These are phyloP conservation scores for Chlorella variabilis DNA, from an alignment of 163 green algal genomes.

Conservation along the genomic window DNA sequence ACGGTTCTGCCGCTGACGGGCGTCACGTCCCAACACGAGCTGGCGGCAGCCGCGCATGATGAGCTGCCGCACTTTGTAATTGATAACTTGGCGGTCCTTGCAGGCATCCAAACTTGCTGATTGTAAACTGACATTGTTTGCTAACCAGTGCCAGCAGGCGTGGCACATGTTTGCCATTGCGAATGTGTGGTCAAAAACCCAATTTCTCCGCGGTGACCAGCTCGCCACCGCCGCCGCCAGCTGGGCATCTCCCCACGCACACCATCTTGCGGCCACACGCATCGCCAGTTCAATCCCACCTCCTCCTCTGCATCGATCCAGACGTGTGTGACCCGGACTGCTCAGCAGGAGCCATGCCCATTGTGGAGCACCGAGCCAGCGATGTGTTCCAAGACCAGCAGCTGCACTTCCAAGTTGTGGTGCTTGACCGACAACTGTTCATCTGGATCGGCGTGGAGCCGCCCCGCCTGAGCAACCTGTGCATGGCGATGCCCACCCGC, in stretches of 20 bases:
- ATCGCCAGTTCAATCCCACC: no score
- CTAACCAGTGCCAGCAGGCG: no score
- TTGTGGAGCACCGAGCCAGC: background rate
- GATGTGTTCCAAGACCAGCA: constrained; percentile 29
- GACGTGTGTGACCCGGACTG: no score
- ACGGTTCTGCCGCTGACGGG: constrained; percentile 72
- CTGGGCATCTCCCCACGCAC: no score
- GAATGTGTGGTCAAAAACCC: no score
- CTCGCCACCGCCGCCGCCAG: no score
- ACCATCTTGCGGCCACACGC: no score
- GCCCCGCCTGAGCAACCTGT: constrained; percentile 28
- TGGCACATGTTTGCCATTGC: no score
- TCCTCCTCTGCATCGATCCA: no score
- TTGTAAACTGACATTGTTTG: no score
- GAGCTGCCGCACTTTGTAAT: constrained; percentile 46
- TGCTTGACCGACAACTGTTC: constrained; percentile 39
- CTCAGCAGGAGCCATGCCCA: no score
- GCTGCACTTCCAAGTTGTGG: constrained; percentile 50
- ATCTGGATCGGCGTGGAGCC: constrained; percentile 34
- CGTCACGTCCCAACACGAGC: constrained; percentile 43
- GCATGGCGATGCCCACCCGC: constrained; percentile 27
- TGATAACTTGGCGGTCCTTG: constrained; percentile 36
- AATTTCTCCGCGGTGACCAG: no score
- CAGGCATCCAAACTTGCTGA: constrained; percentile 7
- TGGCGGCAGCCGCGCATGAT: background rate